A percentile compares a stretch with the other conserved stretches of the same genome.
Conservation (phyloP, 1,284 basidiomycete genomes). For the Hymenochaete sp. region DNA sequence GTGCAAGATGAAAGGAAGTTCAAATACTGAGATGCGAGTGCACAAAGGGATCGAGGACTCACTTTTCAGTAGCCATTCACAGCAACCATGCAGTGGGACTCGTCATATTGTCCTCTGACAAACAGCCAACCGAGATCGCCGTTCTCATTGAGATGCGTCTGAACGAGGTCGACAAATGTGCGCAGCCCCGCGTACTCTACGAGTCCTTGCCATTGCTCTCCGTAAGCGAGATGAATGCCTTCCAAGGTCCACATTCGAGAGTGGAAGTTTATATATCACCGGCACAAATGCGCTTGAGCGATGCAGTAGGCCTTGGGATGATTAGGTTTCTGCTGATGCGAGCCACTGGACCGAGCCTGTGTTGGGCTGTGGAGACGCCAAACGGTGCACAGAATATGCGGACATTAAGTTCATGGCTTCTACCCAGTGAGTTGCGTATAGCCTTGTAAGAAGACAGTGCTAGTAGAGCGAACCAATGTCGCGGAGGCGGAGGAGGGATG, state of each 20-base stretch:
- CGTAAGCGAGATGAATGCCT: conserved; percentile 53
- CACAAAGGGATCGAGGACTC: conserved; percentile 19
- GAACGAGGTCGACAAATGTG: conserved; percentile 40
- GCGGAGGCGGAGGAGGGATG: too few species aligned
- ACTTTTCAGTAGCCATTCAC: conserved; percentile 52
- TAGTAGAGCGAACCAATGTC: conserved; percentile 39
- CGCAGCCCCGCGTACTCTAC: conserved; percentile 39
- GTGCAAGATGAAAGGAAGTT: conserved; percentile 3
- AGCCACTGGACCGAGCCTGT: conserved; percentile 41
- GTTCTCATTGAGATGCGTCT: conserved; percentile 38
- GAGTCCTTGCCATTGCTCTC: conserved; percentile 77
- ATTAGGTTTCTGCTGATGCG: conserved; percentile 33
- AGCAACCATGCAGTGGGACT: conserved; percentile 54
- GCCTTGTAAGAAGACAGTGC: conserved; percentile 38
- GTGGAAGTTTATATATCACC: conserved; percentile 28
- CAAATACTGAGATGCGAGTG: neutral
- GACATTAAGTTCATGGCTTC: conserved; percentile 42
- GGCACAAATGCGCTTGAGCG: conserved; percentile 33
- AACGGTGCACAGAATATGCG: conserved; percentile 54
- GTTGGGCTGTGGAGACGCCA: conserved; percentile 45
- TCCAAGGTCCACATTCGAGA: conserved; percentile 42
- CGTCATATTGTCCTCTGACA: conserved; percentile 39
- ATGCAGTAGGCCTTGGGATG: conserved; percentile 41
- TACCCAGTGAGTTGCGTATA: conserved; percentile 38
- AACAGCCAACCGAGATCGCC: conserved; percentile 42